Evolutionary conservation across 2,329 filamentous ascomycete species (phyloP).

Genomic region (Ascochyta lentis): DNA sequence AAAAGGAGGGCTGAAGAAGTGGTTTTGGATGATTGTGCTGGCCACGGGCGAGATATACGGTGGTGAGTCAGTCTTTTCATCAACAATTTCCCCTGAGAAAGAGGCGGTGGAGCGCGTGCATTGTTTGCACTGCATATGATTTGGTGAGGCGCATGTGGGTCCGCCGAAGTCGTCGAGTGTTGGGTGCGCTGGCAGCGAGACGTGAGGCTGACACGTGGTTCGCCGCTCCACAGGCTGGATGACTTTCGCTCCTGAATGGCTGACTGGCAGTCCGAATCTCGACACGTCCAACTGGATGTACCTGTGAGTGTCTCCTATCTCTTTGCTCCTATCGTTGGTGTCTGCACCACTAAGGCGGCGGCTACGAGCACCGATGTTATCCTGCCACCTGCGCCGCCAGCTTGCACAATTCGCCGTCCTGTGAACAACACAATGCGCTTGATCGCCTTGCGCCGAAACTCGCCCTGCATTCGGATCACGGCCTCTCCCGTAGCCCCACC

Average conservation of each 20-base stretch:
- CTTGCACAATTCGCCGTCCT: not conserved
- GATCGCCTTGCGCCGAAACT: no score
- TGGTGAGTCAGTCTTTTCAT: slow-evolving; percentile 45
- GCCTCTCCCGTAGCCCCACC: slow-evolving; percentile 4
- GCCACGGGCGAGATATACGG: slow-evolving; percentile 71
- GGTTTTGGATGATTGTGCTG: slow-evolving; percentile 64
- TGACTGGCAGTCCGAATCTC: slow-evolving; percentile 64
- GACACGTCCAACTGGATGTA: slow-evolving; percentile 67
- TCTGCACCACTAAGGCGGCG: not conserved
- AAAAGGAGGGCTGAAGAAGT: slow-evolving; percentile 48
- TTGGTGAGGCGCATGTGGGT: slow-evolving; percentile 32
- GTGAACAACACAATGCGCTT: no score
- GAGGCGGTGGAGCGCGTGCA: slow-evolving; percentile 18
- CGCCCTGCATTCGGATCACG: slow-evolving; percentile 8
- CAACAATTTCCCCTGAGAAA: slow-evolving; percentile 5
- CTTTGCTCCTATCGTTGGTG: not conserved
- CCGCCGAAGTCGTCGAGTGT: slow-evolving; percentile 24
- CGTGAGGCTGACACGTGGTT: slow-evolving; percentile 48
- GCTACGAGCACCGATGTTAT: not conserved
- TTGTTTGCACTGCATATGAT: slow-evolving; percentile 17
- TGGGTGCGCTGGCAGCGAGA: slow-evolving; percentile 26
- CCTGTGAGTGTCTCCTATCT: slow-evolving; percentile 45
- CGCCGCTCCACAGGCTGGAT: slow-evolving; percentile 59
- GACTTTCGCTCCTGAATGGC: slow-evolving; percentile 71
- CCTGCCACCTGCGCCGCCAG: slow-evolving; percentile 1